phyloP scores from a whole-genome alignment of 2,329 filamentous ascomycete species.

The Hyphodiscus sp. region DNA sequence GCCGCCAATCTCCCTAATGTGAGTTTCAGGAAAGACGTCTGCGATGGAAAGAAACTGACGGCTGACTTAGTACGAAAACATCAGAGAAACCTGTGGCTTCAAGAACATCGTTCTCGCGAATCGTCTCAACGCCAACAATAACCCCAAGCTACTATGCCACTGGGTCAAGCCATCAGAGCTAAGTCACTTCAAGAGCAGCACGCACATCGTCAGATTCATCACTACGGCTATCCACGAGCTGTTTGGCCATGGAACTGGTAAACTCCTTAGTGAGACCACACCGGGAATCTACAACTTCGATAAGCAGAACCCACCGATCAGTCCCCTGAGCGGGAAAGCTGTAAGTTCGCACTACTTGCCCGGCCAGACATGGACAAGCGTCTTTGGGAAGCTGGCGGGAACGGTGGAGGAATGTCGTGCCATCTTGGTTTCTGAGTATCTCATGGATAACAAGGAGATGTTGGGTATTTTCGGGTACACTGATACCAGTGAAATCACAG shows the following conservation, averaged over 20 bases:
- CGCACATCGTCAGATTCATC: conserved; percentile 62
- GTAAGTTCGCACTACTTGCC: conserved; percentile 53
- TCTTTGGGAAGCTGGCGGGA: conserved; percentile 52
- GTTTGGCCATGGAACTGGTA: conserved; percentile 58
- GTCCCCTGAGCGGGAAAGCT: conserved; percentile 46
- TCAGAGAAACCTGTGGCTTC: conserved; percentile 54
- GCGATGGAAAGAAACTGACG: too few species aligned
- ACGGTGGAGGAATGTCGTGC: conserved; percentile 53
- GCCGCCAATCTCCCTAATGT: conserved; percentile 41
- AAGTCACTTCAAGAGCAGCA: conserved; percentile 54
- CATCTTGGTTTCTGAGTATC: conserved; percentile 37
- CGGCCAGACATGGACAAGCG: conserved; percentile 56
- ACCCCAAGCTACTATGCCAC: conserved; percentile 31
- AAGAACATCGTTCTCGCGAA: conserved; percentile 60
- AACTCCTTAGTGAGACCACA: conserved; percentile 49
- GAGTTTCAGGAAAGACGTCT: too few species aligned
- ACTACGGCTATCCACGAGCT: conserved; percentile 67
- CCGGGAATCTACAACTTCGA: conserved; percentile 54
- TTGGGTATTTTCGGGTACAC: conserved; percentile 39
- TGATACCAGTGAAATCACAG: too few species aligned
- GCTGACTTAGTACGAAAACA: conserved; percentile 43
- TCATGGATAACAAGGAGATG: conserved; percentile 38
- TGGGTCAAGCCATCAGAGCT: conserved; percentile 58
- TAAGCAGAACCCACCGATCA: conserved; percentile 46
- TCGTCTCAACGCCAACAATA: conserved; percentile 44